Evolutionary conservation across 768 basidiomycete genomes (phyloP).

Genomic region (Paxillus involutus): DNA sequence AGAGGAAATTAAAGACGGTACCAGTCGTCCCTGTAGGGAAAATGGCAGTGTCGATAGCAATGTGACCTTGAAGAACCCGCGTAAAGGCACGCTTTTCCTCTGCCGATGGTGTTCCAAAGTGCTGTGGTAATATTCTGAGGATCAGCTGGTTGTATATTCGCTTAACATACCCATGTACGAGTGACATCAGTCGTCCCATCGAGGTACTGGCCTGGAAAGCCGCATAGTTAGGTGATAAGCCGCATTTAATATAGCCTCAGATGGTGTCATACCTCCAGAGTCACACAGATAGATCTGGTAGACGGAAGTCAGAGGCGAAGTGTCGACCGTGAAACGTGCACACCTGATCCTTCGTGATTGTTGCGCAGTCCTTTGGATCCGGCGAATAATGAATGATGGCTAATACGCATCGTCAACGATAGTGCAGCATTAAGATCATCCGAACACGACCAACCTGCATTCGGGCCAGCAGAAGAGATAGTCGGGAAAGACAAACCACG

Average conservation of each 20-base stretch:
- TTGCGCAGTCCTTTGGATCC: conserved; percentile 67
- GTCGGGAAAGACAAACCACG: conserved; percentile 89
- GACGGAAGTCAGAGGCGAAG: conserved; percentile 37
- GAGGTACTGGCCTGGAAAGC: conserved; percentile 64
- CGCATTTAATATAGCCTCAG: not conserved
- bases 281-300: conserved; percentile 75
- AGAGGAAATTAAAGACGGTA: conserved; percentile 10
- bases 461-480: conserved; percentile 90
- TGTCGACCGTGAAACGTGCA: not conserved
- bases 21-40: conserved; percentile 85
- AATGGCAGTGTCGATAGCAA: conserved; percentile 81
- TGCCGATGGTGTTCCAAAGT: conserved; percentile 82
- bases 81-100: conserved; percentile 90
- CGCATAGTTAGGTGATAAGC: not conserved
- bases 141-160: not conserved
- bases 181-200: conserved; percentile 98
- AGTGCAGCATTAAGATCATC: not conserved
- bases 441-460: conserved; percentile 63
- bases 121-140: conserved; percentile 40
- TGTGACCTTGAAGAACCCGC: conserved; percentile 88
- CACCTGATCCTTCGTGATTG: conserved; percentile 76
- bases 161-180: conserved; percentile 68
- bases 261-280: conserved; percentile 63
- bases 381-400: conserved; percentile 96
- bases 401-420: conserved; percentile 21